Percentiles rank a stretch among this genome's conserved stretches.
phyloP scores from a whole-genome alignment of 768 basidiomycete genomes.

The Suillus paluster region DNA sequence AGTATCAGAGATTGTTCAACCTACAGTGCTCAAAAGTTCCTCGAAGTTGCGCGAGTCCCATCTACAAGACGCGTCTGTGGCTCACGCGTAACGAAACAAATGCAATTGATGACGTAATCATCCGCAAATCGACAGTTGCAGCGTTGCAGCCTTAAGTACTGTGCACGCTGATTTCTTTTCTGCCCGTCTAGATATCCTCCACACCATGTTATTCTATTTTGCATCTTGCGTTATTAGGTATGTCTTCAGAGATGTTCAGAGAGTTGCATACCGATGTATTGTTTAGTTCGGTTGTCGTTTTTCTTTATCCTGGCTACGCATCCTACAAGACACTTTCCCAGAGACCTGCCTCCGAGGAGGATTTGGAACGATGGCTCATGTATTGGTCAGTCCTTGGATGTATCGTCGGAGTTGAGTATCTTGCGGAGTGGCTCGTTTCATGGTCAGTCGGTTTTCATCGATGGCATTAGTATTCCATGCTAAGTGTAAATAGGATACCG shows the following conservation, averaged over 20 bases:
- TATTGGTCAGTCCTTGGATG: conserved; percentile 94
- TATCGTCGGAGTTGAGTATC: conserved; percentile 79
- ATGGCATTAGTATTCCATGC: not conserved
- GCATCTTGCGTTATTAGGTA: conserved; percentile 47
- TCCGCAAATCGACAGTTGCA: conserved; percentile 15
- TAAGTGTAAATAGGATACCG: conserved; percentile 60
- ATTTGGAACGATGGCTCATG: conserved; percentile 95
- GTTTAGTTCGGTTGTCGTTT: conserved; percentile 69
- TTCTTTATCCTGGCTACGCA: conserved; percentile 92
- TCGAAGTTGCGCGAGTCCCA: not conserved
- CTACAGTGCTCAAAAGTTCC: not conserved
- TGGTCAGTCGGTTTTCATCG: conserved; percentile 58
- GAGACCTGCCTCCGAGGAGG: conserved; percentile 82
- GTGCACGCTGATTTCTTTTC: conserved; percentile 1
- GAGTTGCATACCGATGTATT: not conserved
- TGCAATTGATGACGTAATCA: conserved; percentile 22
- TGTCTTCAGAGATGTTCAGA: conserved; percentile 34
- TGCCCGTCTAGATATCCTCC: conserved; percentile 8
- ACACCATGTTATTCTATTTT: conserved; percentile 47
- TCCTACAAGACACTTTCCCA: conserved; percentile 94
- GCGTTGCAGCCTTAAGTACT: conserved; percentile 5
- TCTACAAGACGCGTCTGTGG: conserved; percentile 28
- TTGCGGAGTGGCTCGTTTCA: conserved; percentile 85
- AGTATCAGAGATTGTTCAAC: not conserved
- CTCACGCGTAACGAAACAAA: conserved; percentile 18